Base-by-base conservation (phyloP, 768 basidiomycete species). In the Podaxis sp. region DNA sequence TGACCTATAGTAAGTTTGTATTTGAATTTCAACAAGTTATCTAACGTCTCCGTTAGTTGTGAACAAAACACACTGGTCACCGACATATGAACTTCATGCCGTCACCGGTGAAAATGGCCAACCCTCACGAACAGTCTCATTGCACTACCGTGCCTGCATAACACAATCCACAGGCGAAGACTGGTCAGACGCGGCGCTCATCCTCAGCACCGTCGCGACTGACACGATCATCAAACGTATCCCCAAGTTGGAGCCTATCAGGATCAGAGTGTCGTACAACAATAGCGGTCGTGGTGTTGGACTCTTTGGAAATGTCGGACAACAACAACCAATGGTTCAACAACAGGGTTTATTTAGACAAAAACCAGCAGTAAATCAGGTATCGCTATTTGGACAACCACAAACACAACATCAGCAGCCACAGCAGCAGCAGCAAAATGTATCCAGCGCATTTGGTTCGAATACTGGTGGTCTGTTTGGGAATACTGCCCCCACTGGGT, bases 31-130 rank as follows among this genome's bases (percentile, higher is more conserved):
- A 24, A 53, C 38, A 49, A 49, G 11, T 62, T 11, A 4, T 26
- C 30, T 48, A 12, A 61, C 22, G 49, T 28, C 22, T 53, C 49
- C 40, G 51, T 26, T 63, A 86, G 87, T 85, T 55, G 86, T 88
- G 17, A 74, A 70, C 52, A 72, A 80, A 36, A 83, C 81, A 1
- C 70, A 70, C 24, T 88, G 86, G 86, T 69, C 71, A 15, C 82
- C 86, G 2, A 78, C 77, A 2, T 88, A 88, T 66, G 87, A 88
- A 65, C 77, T 89, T 0, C 81, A 85, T 62, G 84, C 85, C 2
- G 76, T 75, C 0, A 82, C 79, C 22, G 60, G 52, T 3, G 71
- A 79, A 58, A 69, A 75, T 63, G 81, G 80, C 0, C 77, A 80
- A 61, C 79, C 81, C 2, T 79, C 79, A 0, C 68, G 79, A 4